These are phyloP conservation scores for Phialophora chinensis DNA, from an alignment of 2,329 filamentous ascomycete species.

Conservation along the genomic window DNA sequence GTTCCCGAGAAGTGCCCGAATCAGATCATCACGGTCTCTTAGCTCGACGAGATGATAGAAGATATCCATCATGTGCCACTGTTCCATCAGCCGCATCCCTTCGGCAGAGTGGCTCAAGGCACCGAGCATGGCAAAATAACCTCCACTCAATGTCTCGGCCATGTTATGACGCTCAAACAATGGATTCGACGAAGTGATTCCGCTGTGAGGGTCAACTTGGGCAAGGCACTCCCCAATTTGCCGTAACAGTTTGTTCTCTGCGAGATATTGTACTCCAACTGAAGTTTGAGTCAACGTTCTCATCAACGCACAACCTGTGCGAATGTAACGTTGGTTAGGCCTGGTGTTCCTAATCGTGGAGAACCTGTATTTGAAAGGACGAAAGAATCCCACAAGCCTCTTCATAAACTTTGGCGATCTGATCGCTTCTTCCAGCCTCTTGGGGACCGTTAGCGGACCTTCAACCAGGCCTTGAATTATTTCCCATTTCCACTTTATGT, in stretches of 20 bases:
- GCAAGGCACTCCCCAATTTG: constrained; percentile 96
- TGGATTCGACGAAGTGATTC: constrained; percentile 72
- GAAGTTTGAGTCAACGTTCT: constrained; percentile 82
- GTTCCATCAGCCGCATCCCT: constrained; percentile 86
- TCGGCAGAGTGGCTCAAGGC: constrained; percentile 80
- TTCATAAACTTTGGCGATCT: constrained; percentile 97
- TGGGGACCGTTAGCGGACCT: constrained; percentile 86
- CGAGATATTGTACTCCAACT: constrained; percentile 83
- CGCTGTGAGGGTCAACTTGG: constrained; percentile 85
- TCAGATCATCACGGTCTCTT: constrained; percentile 86
- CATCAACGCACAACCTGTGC: constrained; percentile 85
- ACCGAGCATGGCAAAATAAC: constrained; percentile 93
- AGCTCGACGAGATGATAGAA: constrained; percentile 98
- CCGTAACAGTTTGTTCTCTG: constrained; percentile 88
- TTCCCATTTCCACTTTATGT: constrained; percentile 97
- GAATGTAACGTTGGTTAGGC: constrained; percentile 91
- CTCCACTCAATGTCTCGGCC: constrained; percentile 83
- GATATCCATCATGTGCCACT: constrained; percentile 99
- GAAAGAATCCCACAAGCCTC: constrained; percentile 89
- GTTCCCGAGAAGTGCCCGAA: constrained; percentile 84
- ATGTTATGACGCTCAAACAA: constrained; percentile 88
- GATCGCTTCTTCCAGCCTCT: constrained; percentile 90
- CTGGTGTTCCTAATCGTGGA: constrained; percentile 88
- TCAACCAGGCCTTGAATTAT: constrained; percentile 89
- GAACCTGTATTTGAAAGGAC: constrained; percentile 96